These are phyloP conservation scores for Blastobotrys terrestris DNA, from an alignment of 805 yeast species.

Conservation along the genomic window DNA sequence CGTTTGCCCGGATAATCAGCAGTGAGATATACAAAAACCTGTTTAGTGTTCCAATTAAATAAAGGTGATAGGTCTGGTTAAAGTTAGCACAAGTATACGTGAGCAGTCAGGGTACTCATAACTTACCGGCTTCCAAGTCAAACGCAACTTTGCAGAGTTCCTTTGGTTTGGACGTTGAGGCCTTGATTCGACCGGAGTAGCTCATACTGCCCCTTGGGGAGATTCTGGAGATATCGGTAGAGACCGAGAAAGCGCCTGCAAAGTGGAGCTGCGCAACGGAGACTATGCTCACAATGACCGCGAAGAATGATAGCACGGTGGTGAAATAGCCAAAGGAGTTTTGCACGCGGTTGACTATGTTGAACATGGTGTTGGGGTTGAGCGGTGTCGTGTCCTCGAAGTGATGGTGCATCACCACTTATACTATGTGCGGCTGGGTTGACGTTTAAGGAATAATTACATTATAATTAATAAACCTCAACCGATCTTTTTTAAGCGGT, in stretches of 20 bases:
- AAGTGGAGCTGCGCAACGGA: conserved; percentile 23
- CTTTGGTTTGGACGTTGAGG: conserved; percentile 47
- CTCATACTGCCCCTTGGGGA: not conserved
- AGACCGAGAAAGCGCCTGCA: conserved; percentile 22
- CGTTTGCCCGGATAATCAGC: conserved; percentile 65
- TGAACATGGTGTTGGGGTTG: conserved; percentile 3
- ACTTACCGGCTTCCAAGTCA: conserved; percentile 47
- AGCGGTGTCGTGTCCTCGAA: not conserved
- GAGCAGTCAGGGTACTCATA: conserved; percentile 10
- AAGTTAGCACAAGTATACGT: not conserved
- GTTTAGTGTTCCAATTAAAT: conserved; percentile 96
- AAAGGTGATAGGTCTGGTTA: conserved; percentile 61
- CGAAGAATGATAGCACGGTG: conserved; percentile 26
- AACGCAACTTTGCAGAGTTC: conserved; percentile 69
- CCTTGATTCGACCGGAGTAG: not conserved
- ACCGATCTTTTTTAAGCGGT: too few relatives aligned
- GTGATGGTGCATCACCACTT: not conserved
- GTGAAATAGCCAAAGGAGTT: conserved; percentile 29
- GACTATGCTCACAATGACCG: conserved; percentile 26
- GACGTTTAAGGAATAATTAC: too few relatives aligned
- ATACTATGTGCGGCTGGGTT: not conserved
- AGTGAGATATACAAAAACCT: conserved; percentile 84
- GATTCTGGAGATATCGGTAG: conserved; percentile 5
- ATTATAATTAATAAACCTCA: too few relatives aligned
- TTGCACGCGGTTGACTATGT: conserved; percentile 25